These are phyloP conservation scores for Drechslerella coelobrocha DNA, from an alignment of 2,329 filamentous ascomycete species.

Conservation along the genomic window DNA sequence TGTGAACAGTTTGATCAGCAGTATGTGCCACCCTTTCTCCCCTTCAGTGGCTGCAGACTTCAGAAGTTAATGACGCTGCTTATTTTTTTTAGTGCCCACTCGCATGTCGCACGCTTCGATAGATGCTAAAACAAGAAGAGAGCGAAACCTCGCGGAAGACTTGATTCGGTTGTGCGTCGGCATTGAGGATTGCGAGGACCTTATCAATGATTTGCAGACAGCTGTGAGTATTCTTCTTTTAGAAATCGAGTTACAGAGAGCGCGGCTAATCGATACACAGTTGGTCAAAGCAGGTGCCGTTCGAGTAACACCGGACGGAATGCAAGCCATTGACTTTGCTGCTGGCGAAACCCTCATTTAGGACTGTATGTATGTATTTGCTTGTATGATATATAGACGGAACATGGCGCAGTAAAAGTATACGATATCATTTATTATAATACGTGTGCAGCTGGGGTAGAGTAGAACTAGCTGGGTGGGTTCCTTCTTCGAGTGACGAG, in stretches of 20 bases:
- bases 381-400: slow-evolving; percentile 28
- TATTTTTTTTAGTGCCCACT: slow-evolving; percentile 74
- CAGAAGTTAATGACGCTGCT: slow-evolving; percentile 4
- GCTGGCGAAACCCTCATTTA: slow-evolving; percentile 35
- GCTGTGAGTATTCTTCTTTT: slow-evolving; percentile 71
- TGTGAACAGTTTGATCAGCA: slow-evolving; percentile 97
- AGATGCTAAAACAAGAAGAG: slow-evolving; percentile 87
- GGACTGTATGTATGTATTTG: background rate
- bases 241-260: background rate
- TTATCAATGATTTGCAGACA: slow-evolving; percentile 89
- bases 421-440: background rate
- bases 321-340: slow-evolving; percentile 66
- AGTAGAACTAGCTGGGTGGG: too few species aligned
- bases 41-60: background rate
- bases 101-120: slow-evolving; percentile 99
- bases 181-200: slow-evolving; percentile 85
- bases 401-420: slow-evolving; percentile 5
- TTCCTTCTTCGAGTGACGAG: too few species aligned
- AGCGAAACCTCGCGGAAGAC: slow-evolving; percentile 93
- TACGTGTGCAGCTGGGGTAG: background rate
- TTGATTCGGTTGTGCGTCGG: slow-evolving; percentile 94
- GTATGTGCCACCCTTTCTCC: slow-evolving; percentile 13
- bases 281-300: slow-evolving; percentile 95
- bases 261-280: too few species aligned
- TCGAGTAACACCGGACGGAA: slow-evolving; percentile 80